Evolutionary conservation across 2,329 filamentous ascomycete genomes (phyloP).

Genomic region (Chaetothyriales sp.): DNA sequence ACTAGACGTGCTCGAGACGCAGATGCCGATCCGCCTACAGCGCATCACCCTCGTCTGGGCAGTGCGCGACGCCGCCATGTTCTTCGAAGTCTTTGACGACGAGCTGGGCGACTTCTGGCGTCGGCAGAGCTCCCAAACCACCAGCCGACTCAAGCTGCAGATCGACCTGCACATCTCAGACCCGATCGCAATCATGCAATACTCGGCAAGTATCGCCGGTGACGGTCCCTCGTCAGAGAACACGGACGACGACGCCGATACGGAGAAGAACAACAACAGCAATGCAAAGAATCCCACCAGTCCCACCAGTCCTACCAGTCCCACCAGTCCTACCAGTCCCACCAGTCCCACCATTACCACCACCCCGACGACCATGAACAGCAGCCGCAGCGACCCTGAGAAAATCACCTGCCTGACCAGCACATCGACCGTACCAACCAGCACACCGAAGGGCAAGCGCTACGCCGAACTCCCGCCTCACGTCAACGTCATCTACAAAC

Average conservation of each 20-base stretch:
- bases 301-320: no score
- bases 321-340: no score
- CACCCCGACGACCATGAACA: neutral
- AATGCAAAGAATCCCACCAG: no score
- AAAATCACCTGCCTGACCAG: neutral
- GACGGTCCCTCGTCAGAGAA: no score
- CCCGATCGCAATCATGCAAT: neutral
- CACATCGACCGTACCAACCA: neutral
- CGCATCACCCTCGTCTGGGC: constrained; percentile 24
- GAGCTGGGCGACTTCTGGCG: constrained; percentile 19
- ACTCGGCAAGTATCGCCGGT: no score
- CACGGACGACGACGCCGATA: no score
- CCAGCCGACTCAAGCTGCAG: neutral
- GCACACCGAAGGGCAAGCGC: neutral
- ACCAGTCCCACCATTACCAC: no score
- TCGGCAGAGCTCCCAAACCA: constrained; percentile 3
- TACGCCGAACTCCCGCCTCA: neutral
- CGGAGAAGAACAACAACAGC: no score
- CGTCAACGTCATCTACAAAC: constrained; percentile 21
- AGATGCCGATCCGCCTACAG: constrained; percentile 10
- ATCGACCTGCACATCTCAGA: neutral
- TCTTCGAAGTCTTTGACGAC: constrained; percentile 16
- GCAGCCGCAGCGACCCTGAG: neutral
- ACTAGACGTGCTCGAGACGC: constrained; percentile 9
- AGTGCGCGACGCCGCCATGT: constrained; percentile 20